Evolutionary conservation across 2,329 filamentous ascomycete genomes (phyloP), one percentile per base, ranked within the genome.

Genomic region (Trichophyton benhamiae): DNA sequence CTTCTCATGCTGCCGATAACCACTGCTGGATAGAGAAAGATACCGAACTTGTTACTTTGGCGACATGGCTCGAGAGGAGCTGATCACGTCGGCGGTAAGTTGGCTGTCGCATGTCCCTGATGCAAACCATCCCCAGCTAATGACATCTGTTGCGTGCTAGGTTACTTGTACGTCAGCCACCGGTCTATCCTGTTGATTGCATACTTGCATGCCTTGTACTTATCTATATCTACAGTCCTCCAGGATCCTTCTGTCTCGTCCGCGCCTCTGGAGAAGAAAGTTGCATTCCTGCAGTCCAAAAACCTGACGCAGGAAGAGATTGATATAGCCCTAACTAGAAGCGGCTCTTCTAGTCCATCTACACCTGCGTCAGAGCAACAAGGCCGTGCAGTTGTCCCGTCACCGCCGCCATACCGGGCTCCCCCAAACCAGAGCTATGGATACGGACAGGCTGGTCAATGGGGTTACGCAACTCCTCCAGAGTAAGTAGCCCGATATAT

Each of bases 241-340:
- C 90, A 95, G 77, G 94, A 99, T 73, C 91, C 94, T 9, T 95
- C 87, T 59, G 92, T 99, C 67, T 85, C 90, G 42, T 84, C 85
- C 8, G 92, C 94, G 3, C 87, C 94, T n/a, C 78, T 96, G 64
- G 94, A 97, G 71, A 96, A 94, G 75, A 86, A 90, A 66, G 83
- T 97, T 63, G 88, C 91, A 7, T 99, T 99, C 68, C 81, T 99
- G 20, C 89, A 91, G 74, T 95, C 91, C 6, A 99, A 99, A 77
- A 97, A 99, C 74, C 82, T 99, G 60, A 97, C 92, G 0, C 88
- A 94, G 73, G 92, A 97, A 75, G 95, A 99, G 76, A 88, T 99
- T 69, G 89, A 94, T 71, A 80, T 84, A 42, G 88, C 95, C 15
- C 82, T 99, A 66, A 82, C 88, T 48, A 85, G 92, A 69, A 85